Conservation (phyloP, 2,329 filamentous ascomycete genomes). For the Ascochyta lentis region DNA sequence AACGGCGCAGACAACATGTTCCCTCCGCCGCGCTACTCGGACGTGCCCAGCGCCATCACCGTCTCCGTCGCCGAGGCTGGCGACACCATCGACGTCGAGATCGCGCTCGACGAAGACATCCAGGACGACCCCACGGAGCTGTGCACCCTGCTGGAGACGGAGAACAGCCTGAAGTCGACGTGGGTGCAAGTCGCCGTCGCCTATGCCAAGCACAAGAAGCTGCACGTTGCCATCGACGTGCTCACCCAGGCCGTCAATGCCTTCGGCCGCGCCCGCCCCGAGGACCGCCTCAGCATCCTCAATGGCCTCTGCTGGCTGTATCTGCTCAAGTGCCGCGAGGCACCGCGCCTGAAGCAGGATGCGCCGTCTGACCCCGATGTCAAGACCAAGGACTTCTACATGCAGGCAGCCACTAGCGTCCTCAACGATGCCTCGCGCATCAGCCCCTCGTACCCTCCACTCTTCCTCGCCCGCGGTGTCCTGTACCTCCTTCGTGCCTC, state of each 20-base stretch:
- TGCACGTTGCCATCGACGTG: conserved; percentile 79
- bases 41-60: conserved; percentile 68
- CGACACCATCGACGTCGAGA: conserved; percentile 81
- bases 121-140: conserved; percentile 94
- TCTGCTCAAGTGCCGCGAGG: conserved; percentile 85
- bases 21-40: conserved; percentile 61
- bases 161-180: conserved; percentile 86
- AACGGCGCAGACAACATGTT: conserved; percentile 53
- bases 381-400: conserved; percentile 91
- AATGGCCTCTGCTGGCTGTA: conserved; percentile 91
- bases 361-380: conserved; percentile 59
- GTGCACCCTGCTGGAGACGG: conserved; percentile 93
- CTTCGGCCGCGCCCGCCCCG: conserved; percentile 71
- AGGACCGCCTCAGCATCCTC: conserved; percentile 85
- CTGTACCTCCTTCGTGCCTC: conserved; percentile 88
- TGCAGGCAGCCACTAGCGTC: conserved; percentile 86
- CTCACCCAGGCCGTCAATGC: conserved; percentile 76
- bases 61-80: conserved; percentile 66
- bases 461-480: conserved; percentile 90
- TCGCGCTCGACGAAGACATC: conserved; percentile 82
- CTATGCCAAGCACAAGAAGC: conserved; percentile 94
- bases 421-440: conserved; percentile 95
- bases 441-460: conserved; percentile 88
- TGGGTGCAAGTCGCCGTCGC: conserved; percentile 99
- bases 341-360: conserved; percentile 69